Evolutionary conservation across 2,329 filamentous ascomycete genomes (phyloP).

Genomic region (Metarhizium guizhouense): DNA sequence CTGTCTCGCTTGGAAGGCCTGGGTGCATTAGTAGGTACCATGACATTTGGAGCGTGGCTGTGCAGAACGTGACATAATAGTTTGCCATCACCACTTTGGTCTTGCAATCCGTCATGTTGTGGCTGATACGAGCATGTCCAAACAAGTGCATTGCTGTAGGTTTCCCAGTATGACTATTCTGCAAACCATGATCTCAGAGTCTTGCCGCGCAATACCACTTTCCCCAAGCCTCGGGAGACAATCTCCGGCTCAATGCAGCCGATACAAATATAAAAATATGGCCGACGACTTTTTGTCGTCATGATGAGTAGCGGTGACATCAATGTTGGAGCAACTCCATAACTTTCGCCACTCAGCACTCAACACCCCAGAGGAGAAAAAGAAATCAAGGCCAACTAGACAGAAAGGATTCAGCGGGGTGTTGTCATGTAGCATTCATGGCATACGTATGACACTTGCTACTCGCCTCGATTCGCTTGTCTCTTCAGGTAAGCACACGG

Average conservation of each 20-base stretch:
- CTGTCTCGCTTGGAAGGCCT: too few species aligned
- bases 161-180: neutral
- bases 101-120: too few species aligned
- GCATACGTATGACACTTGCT: neutral
- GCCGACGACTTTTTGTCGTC: neutral
- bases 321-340: neutral
- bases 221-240: neutral
- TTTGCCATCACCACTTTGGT: too few species aligned
- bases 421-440: neutral
- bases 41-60: too few species aligned
- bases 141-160: too few species aligned
- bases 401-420: neutral
- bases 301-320: neutral
- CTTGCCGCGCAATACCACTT: neutral
- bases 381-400: neutral
- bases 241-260: neutral
- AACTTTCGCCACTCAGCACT: neutral
- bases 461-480: neutral
- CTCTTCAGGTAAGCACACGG: neutral
- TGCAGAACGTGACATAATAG: too few species aligned
- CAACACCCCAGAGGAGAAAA: neutral
- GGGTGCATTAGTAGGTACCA: too few species aligned
- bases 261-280: too few species aligned
- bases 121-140: too few species aligned
- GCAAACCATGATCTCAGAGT: neutral